Evolutionary conservation across 2,329 filamentous ascomycete genomes (phyloP).

Genomic region (Camillea tinctor): DNA sequence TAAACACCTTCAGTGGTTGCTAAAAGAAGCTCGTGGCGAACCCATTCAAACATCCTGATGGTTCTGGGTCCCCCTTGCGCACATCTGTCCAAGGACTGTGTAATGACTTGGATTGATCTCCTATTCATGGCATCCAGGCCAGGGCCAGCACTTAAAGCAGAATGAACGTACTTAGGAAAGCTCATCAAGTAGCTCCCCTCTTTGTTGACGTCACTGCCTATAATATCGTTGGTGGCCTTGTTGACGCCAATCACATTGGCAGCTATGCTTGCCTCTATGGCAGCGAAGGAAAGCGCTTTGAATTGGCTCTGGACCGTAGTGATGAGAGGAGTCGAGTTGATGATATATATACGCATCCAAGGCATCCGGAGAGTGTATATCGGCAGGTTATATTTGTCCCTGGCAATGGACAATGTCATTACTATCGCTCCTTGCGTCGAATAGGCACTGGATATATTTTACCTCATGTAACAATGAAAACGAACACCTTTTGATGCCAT

Average conservation of each 20-base stretch:
- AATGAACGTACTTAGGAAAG: constrained; percentile 15
- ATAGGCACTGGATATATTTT: background rate
- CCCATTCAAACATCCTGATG: constrained; percentile 19
- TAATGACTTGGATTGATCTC: constrained; percentile 12
- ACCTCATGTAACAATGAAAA: background rate
- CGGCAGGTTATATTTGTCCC: background rate
- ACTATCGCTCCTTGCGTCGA: background rate
- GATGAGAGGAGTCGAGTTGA: constrained; percentile 5
- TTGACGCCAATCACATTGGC: constrained; percentile 3
- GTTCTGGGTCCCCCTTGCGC: constrained; percentile 2
- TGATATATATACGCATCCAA: constrained; percentile 2
- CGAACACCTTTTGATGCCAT: background rate
- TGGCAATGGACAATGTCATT: background rate
- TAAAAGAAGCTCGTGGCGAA: constrained; percentile 15
- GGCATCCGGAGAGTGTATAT: constrained; percentile 10
- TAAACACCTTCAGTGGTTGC: constrained; percentile 21
- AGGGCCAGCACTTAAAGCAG: constrained; percentile 12
- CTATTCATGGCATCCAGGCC: constrained; percentile 19
- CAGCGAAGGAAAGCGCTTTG: constrained; percentile 3
- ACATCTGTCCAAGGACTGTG: constrained; percentile 9
- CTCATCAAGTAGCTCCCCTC: constrained; percentile 15
- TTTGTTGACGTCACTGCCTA: constrained; percentile 1
- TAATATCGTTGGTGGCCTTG: constrained; percentile 6
- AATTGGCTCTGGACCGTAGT: background rate
- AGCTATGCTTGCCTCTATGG: constrained; percentile 1